Percentiles rank a stretch among this genome's conserved stretches.
Conservation (phyloP, 805 yeast species). For the Komagataella pseudopastoris region DNA sequence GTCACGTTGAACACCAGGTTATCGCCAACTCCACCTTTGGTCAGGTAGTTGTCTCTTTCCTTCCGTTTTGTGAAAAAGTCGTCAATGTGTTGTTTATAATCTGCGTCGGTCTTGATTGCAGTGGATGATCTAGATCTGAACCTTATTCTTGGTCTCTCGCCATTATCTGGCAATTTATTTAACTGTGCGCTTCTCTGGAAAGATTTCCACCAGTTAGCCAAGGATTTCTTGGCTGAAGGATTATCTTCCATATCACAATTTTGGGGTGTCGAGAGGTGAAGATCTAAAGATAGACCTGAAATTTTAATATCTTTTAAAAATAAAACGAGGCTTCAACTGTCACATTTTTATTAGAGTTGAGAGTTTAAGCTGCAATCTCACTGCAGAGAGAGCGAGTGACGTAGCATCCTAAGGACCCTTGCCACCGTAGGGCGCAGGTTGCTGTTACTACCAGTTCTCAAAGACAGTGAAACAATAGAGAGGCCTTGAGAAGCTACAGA, state of each 20-base stretch:
- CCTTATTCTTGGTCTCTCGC: constrained; percentile 29
- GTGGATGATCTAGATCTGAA: constrained; percentile 38
- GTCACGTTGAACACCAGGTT: background rate
- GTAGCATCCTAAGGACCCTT: background rate
- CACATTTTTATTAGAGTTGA: background rate
- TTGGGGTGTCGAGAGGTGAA: constrained; percentile 10
- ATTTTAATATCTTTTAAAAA: background rate
- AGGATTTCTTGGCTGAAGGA: constrained; percentile 13
- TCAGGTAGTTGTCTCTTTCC: background rate
- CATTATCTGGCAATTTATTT: constrained; percentile 7
- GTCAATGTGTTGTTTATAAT: background rate
- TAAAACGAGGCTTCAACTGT: background rate
- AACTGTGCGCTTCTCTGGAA: constrained; percentile 5
- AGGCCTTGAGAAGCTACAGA: too few relatives aligned
- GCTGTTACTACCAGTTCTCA: too few relatives aligned
- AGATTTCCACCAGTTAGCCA: constrained; percentile 18
- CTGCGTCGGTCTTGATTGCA: constrained; percentile 16
- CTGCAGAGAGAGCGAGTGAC: background rate
- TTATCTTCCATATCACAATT: background rate
- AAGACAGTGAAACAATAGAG: too few relatives aligned
- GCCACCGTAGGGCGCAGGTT: too few relatives aligned
- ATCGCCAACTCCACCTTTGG: background rate
- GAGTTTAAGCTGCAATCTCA: background rate
- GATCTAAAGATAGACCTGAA: background rate
- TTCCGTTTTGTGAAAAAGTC: background rate